Evolutionary conservation across 768 basidiomycete species (phyloP).

Genomic region (Suillus weaverae): DNA sequence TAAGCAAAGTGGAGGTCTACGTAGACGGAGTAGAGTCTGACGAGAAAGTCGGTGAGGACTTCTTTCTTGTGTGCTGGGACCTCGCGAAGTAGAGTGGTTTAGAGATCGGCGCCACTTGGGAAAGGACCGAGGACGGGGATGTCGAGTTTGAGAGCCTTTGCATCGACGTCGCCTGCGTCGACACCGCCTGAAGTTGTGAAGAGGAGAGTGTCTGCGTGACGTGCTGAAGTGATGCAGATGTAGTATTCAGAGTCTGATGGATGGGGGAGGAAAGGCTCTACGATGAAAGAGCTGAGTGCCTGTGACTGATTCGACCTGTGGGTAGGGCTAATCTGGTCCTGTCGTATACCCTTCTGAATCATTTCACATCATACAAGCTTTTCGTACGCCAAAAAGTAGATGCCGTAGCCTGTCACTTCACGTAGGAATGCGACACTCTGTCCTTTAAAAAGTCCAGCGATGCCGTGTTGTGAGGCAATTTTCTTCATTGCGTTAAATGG

Average conservation of each 20-base stretch:
- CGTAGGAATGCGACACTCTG: constrained; percentile 86
- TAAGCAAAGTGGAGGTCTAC: constrained; percentile 99
- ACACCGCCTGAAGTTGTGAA: constrained; percentile 99
- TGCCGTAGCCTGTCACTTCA: constrained; percentile 79
- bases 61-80: constrained; percentile 87
- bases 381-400: constrained; percentile 93
- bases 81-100: constrained; percentile 69
- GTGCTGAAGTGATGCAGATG: constrained; percentile 94
- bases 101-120: constrained; percentile 80
- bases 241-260: constrained; percentile 94
- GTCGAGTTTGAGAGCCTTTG: constrained; percentile 89
- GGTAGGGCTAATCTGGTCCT: constrained; percentile 72
- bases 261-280: constrained; percentile 99
- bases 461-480: constrained; percentile 72
- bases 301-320: constrained; percentile 64
- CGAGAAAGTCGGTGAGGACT: constrained; percentile 91
- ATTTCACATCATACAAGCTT: constrained; percentile 88
- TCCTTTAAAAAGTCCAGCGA: constrained; percentile 89
- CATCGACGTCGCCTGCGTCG: constrained; percentile 97
- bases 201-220: constrained; percentile 94
- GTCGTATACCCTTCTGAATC: constrained; percentile 60
- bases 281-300: constrained; percentile 86
- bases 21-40: constrained; percentile 94
- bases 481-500: constrained; percentile 88
- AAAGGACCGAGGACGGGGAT: constrained; percentile 74